phyloP scores from a whole-genome alignment of 2,329 filamentous ascomycete species.

The Colletotrichum echinochloae region DNA sequence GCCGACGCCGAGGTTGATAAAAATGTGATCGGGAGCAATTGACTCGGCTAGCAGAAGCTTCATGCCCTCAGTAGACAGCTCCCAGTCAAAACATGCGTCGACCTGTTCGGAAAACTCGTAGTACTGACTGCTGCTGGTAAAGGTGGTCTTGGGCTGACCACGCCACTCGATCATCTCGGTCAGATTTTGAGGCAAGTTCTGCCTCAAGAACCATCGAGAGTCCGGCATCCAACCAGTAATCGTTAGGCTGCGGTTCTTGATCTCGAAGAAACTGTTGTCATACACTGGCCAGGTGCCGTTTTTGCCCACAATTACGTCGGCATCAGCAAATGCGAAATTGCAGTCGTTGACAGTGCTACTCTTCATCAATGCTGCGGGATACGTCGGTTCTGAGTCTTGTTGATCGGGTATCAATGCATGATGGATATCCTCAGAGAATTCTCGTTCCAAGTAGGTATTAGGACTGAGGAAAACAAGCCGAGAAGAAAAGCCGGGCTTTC shows the following conservation, averaged over 20 bases:
- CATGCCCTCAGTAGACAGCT: constrained; percentile 54
- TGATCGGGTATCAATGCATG: constrained; percentile 1
- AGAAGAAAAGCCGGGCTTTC: neutral
- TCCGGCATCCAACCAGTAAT: constrained; percentile 60
- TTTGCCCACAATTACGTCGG: constrained; percentile 44
- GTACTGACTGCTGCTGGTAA: constrained; percentile 34
- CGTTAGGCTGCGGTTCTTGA: constrained; percentile 54
- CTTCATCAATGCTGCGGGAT: neutral
- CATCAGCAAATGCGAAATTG: constrained; percentile 25
- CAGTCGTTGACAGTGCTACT: neutral
- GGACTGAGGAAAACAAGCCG: constrained; percentile 53
- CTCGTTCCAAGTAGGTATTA: constrained; percentile 54
- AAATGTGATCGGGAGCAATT: constrained; percentile 53
- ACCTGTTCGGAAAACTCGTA: constrained; percentile 50
- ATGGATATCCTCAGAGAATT: constrained; percentile 39
- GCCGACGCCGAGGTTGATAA: constrained; percentile 52
- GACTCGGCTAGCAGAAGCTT: constrained; percentile 49
- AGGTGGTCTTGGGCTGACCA: constrained; percentile 14
- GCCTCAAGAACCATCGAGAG: constrained; percentile 50
- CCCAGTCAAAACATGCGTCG: constrained; percentile 59
- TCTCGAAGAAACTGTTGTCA: constrained; percentile 51
- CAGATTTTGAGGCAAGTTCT: constrained; percentile 48
- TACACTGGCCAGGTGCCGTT: constrained; percentile 50
- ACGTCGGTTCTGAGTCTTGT: constrained; percentile 18
- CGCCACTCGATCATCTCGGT: constrained; percentile 49